Evolutionary conservation across 257 asterid genomes (phyloP).

Genomic region (Ligustrum vulgare): DNA sequence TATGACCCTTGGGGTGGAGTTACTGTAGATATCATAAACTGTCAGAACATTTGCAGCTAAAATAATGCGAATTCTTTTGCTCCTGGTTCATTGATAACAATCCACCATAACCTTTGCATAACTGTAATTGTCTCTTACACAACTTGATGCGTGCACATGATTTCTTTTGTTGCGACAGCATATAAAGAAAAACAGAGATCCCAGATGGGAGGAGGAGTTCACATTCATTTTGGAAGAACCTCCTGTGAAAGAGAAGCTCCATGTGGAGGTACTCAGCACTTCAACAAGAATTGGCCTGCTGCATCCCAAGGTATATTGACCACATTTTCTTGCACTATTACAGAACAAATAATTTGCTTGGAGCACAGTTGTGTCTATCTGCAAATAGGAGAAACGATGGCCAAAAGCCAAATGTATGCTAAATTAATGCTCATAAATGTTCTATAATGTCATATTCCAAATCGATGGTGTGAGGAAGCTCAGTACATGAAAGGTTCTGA

Average conservation of each 20-base stretch:
- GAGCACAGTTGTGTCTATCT: not conserved
- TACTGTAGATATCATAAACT: too few species aligned
- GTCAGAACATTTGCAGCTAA: not conserved
- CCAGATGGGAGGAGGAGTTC: slow-evolving; percentile 97
- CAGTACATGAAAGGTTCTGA: too few species aligned
- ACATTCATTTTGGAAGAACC: slow-evolving; percentile 79
- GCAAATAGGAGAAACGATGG: not conserved
- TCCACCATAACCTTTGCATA: not conserved
- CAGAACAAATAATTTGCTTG: not conserved
- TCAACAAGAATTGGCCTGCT: slow-evolving; percentile 84
- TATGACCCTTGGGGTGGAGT: not conserved
- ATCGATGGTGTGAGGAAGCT: too few species aligned
- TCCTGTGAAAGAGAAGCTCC: slow-evolving; percentile 76
- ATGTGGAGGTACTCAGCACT: slow-evolving; percentile 77
- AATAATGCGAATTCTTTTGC: not conserved
- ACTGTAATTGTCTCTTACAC: not conserved
- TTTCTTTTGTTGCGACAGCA: slow-evolving; percentile 53
- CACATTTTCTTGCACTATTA: slow-evolving; percentile 13
- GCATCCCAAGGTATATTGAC: slow-evolving; percentile 82
- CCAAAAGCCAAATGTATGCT: not conserved
- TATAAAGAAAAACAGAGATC: slow-evolving; percentile 91
- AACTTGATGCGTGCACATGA: not conserved
- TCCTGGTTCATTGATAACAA: not conserved
- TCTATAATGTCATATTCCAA: not conserved
- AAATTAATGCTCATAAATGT: too few species aligned